Evolutionary conservation across 2,329 filamentous ascomycete species (phyloP).

Genomic region (Cercospora janseana): DNA sequence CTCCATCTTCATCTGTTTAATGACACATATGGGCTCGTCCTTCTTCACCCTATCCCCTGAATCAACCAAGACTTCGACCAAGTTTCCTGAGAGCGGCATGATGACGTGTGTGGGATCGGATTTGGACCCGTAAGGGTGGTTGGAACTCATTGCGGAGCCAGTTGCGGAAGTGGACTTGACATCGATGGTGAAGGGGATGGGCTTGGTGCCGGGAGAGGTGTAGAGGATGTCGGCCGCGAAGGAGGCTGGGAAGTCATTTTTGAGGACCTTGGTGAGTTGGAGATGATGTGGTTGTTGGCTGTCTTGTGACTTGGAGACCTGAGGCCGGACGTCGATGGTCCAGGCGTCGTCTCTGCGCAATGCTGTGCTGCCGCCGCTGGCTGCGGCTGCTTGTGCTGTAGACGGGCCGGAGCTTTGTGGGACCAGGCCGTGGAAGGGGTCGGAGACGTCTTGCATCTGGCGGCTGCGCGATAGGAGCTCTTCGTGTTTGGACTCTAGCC

Average conservation of each 20-base stretch:
- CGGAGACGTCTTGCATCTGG: constrained; percentile 13
- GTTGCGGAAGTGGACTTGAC: constrained; percentile 48
- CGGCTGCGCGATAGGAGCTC: constrained; percentile 38
- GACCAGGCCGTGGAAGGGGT: constrained; percentile 30
- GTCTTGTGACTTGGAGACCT: background rate
- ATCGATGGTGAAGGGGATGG: constrained; percentile 43
- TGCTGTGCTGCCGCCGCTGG: constrained; percentile 43
- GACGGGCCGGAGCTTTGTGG: constrained; percentile 27
- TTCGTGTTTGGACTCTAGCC: constrained; percentile 54
- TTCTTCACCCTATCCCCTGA: constrained; percentile 51
- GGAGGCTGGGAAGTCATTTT: constrained; percentile 59
- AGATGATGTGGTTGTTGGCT: constrained; percentile 49
- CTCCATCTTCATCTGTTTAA: constrained; percentile 70
- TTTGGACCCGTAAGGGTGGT: constrained; percentile 52
- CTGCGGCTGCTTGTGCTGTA: constrained; percentile 36
- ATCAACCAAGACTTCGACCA: constrained; percentile 59
- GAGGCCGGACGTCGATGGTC: constrained; percentile 25
- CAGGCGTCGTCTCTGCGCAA: constrained; percentile 43
- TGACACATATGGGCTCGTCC: constrained; percentile 57
- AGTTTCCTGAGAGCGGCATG: constrained; percentile 58
- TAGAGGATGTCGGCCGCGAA: constrained; percentile 55
- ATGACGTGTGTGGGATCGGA: constrained; percentile 53
- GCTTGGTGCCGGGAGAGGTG: constrained; percentile 41
- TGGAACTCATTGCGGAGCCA: constrained; percentile 35
- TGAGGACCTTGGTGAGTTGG: constrained; percentile 53